phyloP scores from a whole-genome alignment of 495 filamentous ascomycete species.

The Rhypophila decipiens region DNA sequence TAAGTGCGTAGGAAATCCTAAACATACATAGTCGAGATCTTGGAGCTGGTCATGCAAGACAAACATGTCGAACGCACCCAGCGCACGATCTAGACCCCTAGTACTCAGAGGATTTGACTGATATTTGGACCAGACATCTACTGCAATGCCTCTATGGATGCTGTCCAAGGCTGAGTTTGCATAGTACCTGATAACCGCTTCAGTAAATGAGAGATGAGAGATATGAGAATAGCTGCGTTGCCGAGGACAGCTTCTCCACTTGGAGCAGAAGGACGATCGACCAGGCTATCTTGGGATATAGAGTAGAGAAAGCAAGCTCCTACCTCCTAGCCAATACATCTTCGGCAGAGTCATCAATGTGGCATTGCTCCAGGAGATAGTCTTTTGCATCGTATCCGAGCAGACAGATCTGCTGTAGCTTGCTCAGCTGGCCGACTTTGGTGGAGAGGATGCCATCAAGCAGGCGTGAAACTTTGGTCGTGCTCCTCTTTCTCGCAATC shows the following conservation, averaged over 20 bases:
- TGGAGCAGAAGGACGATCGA: no score
- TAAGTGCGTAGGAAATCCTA: neutral
- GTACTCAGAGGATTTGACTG: conserved; percentile 22
- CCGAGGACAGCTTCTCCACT: no score
- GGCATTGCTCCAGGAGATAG: conserved; percentile 60
- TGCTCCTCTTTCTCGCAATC: conserved; percentile 47
- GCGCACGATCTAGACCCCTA: conserved; percentile 56
- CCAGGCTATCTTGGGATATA: no score
- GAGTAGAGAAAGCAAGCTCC: conserved; percentile 2
- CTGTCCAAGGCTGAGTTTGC: conserved; percentile 63
- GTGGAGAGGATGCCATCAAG: conserved; percentile 65
- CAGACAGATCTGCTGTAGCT: conserved; percentile 60
- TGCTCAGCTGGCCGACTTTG: conserved; percentile 61
- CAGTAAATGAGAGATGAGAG: conserved; percentile 1
- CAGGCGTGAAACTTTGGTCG: conserved; percentile 47
- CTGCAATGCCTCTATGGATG: conserved; percentile 73
- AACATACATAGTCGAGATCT: conserved; percentile 64
- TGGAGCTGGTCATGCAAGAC: conserved; percentile 62
- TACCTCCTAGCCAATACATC: conserved; percentile 82
- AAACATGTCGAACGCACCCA: conserved; percentile 85
- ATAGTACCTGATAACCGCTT: conserved; percentile 54
- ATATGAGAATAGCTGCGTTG: neutral
- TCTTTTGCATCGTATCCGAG: conserved; percentile 88
- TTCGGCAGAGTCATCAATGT: conserved; percentile 49
- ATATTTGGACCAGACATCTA: conserved; percentile 64